Evolutionary conservation across 1,284 basidiomycete species (phyloP), one percentile per base, ranked within the genome.

Genomic region (Naganishia sp.): DNA sequence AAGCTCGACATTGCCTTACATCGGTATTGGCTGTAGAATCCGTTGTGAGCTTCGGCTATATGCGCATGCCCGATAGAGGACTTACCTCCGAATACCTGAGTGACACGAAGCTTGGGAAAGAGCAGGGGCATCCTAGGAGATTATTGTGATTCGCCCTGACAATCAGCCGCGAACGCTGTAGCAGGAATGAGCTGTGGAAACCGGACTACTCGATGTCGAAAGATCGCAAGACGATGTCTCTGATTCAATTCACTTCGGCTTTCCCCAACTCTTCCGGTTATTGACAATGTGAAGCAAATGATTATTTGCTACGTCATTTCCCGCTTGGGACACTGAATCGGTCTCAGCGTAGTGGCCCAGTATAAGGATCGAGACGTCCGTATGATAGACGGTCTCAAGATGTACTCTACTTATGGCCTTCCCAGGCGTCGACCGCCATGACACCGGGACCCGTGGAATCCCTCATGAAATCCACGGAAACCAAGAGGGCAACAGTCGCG

Each of bases 81-180:
- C 77, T 68, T 36, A 79, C 78, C 79, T 55, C 94, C 94, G 75
- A 95, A 94, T 63, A 97, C 82, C 76, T 94, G 90, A 78, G 93
- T 90, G 43, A 93, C 82, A 23, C 92, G 86, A 50, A 95, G 83
- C 74, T 92, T 84, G 72, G 86, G 87, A 82, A 89, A 86, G 23
- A 95, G 79, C 81, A 81, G 75, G 18, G 79, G 77, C 78, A 81
- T 81, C 33, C 28, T 13, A 23, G 36, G 3, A 39, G 7, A 23
- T n/a, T 13, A 21, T 3, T 21, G 18, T 2, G 31, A 16, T 18
- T 55, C 31, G 31, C 6, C n/a, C 52, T 42, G 31, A 36, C 1
- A 21, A 21, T 21, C 21, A 2, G 48, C 11, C 10, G 48, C 36
- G 36, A 13, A 1, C 36, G 36, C 36, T 39, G 36, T 39, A 9